Conservation (phyloP, 129 eudicot genomes). For the Arctium minus region DNA sequence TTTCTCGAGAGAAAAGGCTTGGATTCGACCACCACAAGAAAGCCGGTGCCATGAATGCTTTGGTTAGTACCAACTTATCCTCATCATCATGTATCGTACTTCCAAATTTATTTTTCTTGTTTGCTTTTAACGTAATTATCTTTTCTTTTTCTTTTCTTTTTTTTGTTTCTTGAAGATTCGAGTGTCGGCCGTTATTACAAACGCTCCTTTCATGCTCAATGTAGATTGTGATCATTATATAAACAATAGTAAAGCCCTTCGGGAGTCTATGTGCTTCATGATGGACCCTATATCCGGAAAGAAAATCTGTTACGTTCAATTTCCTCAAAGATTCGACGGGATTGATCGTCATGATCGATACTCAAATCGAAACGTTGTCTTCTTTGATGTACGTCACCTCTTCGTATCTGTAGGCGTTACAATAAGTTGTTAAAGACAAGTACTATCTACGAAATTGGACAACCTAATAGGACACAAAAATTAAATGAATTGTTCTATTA, state of each 20-base stretch:
- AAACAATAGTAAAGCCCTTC: constrained; percentile 67
- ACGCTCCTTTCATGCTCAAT: constrained; percentile 71
- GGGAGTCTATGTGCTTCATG: constrained; percentile 88
- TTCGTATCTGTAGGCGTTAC: too few relatives aligned
- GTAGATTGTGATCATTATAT: constrained; percentile 87
- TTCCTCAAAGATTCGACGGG: constrained; percentile 80
- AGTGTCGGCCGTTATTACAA: constrained; percentile 73
- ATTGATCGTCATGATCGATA: constrained; percentile 69
- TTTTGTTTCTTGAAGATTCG: constrained; percentile 40
- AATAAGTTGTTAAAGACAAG: too few relatives aligned
- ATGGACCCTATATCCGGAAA: constrained; percentile 78
- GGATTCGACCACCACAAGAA: constrained; percentile 86
- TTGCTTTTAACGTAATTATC: neutral
- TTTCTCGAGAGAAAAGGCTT: constrained; percentile 78
- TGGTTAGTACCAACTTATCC: constrained; percentile 44
- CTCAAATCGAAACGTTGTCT: constrained; percentile 68
- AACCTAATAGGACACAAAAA: too few relatives aligned
- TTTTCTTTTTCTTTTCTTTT: neutral
- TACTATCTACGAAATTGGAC: too few relatives aligned
- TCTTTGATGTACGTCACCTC: constrained; percentile 61
- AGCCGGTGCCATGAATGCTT: constrained; percentile 89
- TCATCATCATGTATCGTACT: neutral
- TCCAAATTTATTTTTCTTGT: neutral
- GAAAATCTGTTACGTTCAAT: constrained; percentile 72
- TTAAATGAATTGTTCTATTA: neutral